Base-by-base conservation (phyloP, 2,329 filamentous ascomycete species). In the Aureobasidium sp. region DNA sequence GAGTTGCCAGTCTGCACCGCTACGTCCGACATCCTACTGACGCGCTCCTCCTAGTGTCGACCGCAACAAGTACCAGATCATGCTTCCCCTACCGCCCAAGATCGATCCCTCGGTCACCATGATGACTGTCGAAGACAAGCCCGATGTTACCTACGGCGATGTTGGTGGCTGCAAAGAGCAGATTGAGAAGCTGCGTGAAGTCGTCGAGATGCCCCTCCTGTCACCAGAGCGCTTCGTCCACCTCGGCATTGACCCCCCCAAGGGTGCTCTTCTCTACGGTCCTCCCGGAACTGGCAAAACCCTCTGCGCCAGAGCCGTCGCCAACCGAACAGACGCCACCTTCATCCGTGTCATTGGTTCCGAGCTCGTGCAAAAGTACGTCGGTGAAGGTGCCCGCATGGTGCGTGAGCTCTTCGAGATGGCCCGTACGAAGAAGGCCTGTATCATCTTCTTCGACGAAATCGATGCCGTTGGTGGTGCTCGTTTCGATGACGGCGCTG, bases 121-220 rank as follows among this genome's bases (percentile, higher is more conserved):
- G 94, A 99, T 99, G 94, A 97, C 94, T 54, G 94, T 99, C 65
- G 94, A 99, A 79, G 94, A 99, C 79, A 99, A 99, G 81, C 94
- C 94, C 17, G 94, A 99, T 74, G 94, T 99, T 64, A 99, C 94
- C 64, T 99, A 99, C 69, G 94, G 94, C 68, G 94, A 99, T 79
- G 93, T 99, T 42, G 94, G 94, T 77, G 94, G 94, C 60, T 97
- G 92, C 84, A 99, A 99, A 78, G 94, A 99, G 77, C 94, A 99
- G 77, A 96, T 99, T 42, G 94, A 99, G 81, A 99, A 99, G 82
- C 84, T 99, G 67, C 84, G 94, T 74, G 94, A 99, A 77, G 94
- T 99, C 58, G 94, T 99, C 61, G 94, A 99, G 78, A 97, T 97
- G 90, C 94, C 94, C 11, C 80, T 99, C 59, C 81, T 99, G 65